These are phyloP conservation scores for Voacanga thouarsii DNA, from an alignment of 257 asterid genomes.

Conservation along the genomic window DNA sequence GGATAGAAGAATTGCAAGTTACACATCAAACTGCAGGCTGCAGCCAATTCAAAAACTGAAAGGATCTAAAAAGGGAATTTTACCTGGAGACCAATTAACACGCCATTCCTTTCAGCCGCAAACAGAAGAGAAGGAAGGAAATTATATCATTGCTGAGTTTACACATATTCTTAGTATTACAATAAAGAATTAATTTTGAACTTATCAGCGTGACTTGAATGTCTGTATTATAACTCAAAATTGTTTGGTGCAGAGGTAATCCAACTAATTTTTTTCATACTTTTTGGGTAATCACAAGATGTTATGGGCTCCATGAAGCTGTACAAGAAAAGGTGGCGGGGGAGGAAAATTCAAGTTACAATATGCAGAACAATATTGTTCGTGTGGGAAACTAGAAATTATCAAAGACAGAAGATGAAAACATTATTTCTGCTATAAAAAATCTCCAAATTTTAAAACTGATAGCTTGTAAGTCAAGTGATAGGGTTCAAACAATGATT, in stretches of 20 bases:
- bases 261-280: slow-evolving; percentile 9
- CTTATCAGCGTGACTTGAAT: no score
- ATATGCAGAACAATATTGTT: no score
- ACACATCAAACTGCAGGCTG: background rate
- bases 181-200: no score
- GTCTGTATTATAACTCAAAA: background rate
- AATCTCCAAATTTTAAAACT: no score
- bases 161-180: no score
- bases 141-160: no score
- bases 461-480: no score
- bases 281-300: slow-evolving; percentile 22
- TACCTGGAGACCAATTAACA: background rate
- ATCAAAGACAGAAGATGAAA: no score
- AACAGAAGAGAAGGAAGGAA: background rate
- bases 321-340: background rate
- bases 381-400: background rate
- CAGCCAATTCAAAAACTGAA: no score
- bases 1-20: background rate
- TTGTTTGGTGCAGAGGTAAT: background rate
- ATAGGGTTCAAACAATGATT: background rate
- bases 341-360: no score
- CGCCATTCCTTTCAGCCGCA: background rate
- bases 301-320: slow-evolving; percentile 29
- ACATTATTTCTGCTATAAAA: no score
- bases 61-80: background rate